Base-by-base conservation (phyloP, 495 filamentous ascomycete species). In the Alectoria sarmentosa region DNA sequence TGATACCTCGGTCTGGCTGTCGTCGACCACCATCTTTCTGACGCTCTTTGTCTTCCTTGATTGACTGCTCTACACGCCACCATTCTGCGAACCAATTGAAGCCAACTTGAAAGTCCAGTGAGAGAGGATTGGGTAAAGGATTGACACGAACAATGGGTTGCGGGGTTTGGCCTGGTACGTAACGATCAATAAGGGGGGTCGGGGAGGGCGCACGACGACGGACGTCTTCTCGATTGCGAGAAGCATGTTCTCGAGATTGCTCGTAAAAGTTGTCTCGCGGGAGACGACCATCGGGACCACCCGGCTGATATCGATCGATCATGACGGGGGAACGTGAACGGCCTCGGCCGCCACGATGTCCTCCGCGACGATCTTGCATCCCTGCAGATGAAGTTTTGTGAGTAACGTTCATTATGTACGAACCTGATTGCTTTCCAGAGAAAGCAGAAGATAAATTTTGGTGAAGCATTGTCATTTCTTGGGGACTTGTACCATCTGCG, bases 41-140 rank as follows among this genome's bases (percentile, higher is more conserved):
- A 26, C 90, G 87, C 70, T 96, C 91, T 69, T 88, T 88, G 65
- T 96, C 91, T 61, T 95, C 90, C 71, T 91, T 93, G 64, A 95
- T 87, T 34, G 81, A 81, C 72, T 95, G 89, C 69, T 96, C 91
- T 14, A 82, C 76, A 63, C 92, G 81, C 92, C 92, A 97, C 94
- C 94, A 99, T 74, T 98, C 95, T 10, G 91, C 89, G 72, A 95
- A 99, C 76, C 87, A 98, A 32, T 89, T 96, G 77, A 98, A 98
- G 0, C 94, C 93, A 58, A 96, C 94, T 73, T 97, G 92, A 67
- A 88, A 96, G 19, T 96, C 89, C 14, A 98, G 80, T 58, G 83
- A 88, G 61, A 92, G 79, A 10, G 94, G 94, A 68, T 98, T 90
- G 21, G 86, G 80, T 41, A 96, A 73, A 5, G 88, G 90, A 69